Evolutionary conservation across 805 yeast species (phyloP), one percentile per base, ranked within the genome.

Genomic region (Wickerhamomyces rabaulensis): DNA sequence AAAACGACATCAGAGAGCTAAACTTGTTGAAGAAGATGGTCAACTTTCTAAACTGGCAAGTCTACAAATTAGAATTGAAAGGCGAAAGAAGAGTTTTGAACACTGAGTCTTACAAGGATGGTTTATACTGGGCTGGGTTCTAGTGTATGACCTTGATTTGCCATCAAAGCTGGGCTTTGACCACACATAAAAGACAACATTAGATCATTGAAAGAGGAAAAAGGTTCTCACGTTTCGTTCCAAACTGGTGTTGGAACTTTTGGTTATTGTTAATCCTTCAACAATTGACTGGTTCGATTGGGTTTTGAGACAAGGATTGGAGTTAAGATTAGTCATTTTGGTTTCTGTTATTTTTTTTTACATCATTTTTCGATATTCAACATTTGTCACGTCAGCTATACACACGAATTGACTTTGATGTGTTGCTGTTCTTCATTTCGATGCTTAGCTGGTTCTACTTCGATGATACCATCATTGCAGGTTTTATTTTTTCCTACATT

Each of bases 71-170:
- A n/a, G 55, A 53, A 36, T 29, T 26, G 40, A 50, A 51, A 40
- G 20, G 39, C 16, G 27, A 45, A 12, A 49, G 47, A 12, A 43
- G 41, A 16, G 47, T 44, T 7, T 29, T 52, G 23, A 52, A 42
- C 21, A 47, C 47, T n/a, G 59, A 56, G 7, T 42, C 47, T 1
- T 59, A 57, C 41, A 53, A 50, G 33, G 64, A 60, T 40, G 61
- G 61, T 4, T 48, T 60, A 20, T 60, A 60, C 50, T 60, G 64
- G 64, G 64, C 64, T n/a, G 64, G 64, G 1, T 60, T 60, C 44
- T 60, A 43, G 49, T 23, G 20, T 3, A 16, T 10, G 9, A 16
- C 23, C 23, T 27, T 27, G 31, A 27, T 13, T 13, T 13, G n/a
- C 31, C 31, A 27, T 27, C 8, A 13, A 27, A 27, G n/a, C n/a